phyloP scores from a whole-genome alignment of 1,284 basidiomycete species.

The Phlebopus sp. region DNA sequence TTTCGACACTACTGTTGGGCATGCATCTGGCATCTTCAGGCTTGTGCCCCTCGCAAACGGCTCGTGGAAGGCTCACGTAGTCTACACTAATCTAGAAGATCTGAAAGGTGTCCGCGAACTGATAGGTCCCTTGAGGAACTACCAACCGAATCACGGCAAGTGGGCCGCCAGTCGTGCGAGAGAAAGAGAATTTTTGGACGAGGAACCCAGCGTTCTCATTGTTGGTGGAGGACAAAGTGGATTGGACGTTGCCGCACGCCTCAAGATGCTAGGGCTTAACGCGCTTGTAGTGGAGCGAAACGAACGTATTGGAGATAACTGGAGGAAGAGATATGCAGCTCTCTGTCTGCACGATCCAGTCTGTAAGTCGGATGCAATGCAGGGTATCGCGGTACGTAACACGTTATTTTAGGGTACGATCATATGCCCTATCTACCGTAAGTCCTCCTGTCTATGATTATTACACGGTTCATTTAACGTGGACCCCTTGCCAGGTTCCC shows the following conservation, averaged over 20 bases:
- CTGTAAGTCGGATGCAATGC: conserved; percentile 16
- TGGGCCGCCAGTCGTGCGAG: conserved; percentile 39
- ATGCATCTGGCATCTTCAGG: conserved; percentile 46
- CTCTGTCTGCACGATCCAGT: conserved; percentile 16
- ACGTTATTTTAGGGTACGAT: conserved; percentile 24
- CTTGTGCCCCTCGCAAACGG: conserved; percentile 46
- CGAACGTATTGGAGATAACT: conserved; percentile 30
- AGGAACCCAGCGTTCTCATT: conserved; percentile 36
- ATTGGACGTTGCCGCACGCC: conserved; percentile 35
- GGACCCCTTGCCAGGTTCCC: conserved; percentile 26
- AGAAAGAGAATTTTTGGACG: conserved; percentile 34
- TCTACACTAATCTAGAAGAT: conserved; percentile 38
- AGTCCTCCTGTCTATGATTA: conserved; percentile 10
- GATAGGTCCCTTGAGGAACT: conserved; percentile 37
- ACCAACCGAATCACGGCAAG: conserved; percentile 40
- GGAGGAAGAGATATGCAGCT: conserved; percentile 31
- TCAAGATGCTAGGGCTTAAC: conserved; percentile 39
- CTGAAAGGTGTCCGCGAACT: conserved; percentile 45
- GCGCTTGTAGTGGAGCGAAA: conserved; percentile 36
- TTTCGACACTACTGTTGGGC: conserved; percentile 50
- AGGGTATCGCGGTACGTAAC: conserved; percentile 8
- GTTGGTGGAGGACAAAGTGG: conserved; percentile 46
- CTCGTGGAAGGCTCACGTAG: conserved; percentile 47
- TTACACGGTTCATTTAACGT: background rate
- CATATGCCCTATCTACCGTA: conserved; percentile 38